Conservation (phyloP, 768 basidiomycete species). For the Pholiota microspora region DNA sequence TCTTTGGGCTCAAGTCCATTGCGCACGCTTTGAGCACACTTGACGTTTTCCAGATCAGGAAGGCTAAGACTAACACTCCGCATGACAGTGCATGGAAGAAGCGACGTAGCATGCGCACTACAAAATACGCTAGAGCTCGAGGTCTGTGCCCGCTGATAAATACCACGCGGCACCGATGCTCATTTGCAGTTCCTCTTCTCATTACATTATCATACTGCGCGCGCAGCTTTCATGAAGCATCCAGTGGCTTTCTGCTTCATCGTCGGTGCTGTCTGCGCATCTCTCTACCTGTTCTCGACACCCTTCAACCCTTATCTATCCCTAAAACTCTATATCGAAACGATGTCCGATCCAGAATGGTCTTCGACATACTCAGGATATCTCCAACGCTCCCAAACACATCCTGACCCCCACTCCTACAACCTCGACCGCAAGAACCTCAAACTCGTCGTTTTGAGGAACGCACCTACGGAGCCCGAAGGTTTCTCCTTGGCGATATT, state of each 20-base stretch:
- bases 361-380: slow-evolving; percentile 9
- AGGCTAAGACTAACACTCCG: too few relatives aligned
- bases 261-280: not conserved
- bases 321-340: not conserved
- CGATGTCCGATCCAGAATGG: slow-evolving; percentile 10
- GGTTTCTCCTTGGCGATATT: slow-evolving; percentile 12
- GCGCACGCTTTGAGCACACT: not conserved
- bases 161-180: not conserved
- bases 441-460: slow-evolving; percentile 5
- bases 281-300: not conserved
- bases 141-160: not conserved
- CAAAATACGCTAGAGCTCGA: not conserved
- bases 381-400: slow-evolving; percentile 1
- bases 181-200: not conserved
- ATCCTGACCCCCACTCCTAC: slow-evolving; percentile 9
- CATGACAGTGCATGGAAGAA: not conserved
- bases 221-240: slow-evolving; percentile 4
- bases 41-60: too few relatives aligned
- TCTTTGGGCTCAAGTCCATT: too few relatives aligned
- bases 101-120: not conserved
- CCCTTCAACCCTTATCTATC: not conserved
- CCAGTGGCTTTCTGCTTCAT: not conserved
- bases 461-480: slow-evolving; percentile 6
- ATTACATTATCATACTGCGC: not conserved
- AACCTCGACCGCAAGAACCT: not conserved